These are phyloP conservation scores for Colletotrichum sublineola DNA, from an alignment of 2,329 filamentous ascomycete species.

Conservation along the genomic window DNA sequence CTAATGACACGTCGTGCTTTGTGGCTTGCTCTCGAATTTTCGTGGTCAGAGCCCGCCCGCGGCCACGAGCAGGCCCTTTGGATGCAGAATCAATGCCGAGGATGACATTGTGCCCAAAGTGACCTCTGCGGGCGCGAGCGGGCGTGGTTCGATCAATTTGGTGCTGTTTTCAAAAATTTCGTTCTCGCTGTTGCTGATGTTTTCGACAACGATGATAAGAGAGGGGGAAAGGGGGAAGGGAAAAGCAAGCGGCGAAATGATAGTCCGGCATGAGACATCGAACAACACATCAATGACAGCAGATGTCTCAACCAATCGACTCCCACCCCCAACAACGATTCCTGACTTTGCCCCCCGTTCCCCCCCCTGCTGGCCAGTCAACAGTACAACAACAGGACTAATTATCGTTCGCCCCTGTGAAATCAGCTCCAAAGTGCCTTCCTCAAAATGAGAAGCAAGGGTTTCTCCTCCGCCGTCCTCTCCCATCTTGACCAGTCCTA, in stretches of 20 bases:
- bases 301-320: conserved; percentile 33
- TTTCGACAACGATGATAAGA: not conserved
- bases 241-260: conserved; percentile 25
- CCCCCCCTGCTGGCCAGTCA: conserved; percentile 3
- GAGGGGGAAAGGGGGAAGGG: not conserved
- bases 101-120: too few relatives aligned
- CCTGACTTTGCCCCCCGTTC: conserved; percentile 5
- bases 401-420: conserved; percentile 17
- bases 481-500: conserved; percentile 55
- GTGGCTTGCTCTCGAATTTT: too few relatives aligned
- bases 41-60: too few relatives aligned
- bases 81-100: too few relatives aligned
- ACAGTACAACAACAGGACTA: conserved; percentile 5
- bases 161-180: too few relatives aligned
- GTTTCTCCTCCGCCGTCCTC: conserved; percentile 21
- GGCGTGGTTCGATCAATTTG: too few relatives aligned
- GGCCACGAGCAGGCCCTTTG: too few relatives aligned
- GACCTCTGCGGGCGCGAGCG: too few relatives aligned
- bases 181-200: too few relatives aligned
- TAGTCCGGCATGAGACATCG: conserved; percentile 27
- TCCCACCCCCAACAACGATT: conserved; percentile 21
- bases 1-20: too few relatives aligned
- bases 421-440: not conserved
- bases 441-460: conserved; percentile 39
- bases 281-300: conserved; percentile 29